A percentile compares a stretch with the other conserved stretches of the same genome.
Evolutionary conservation across 2,329 filamentous ascomycete genomes (phyloP).

Genomic region (Aurifilum marmelostoma): DNA sequence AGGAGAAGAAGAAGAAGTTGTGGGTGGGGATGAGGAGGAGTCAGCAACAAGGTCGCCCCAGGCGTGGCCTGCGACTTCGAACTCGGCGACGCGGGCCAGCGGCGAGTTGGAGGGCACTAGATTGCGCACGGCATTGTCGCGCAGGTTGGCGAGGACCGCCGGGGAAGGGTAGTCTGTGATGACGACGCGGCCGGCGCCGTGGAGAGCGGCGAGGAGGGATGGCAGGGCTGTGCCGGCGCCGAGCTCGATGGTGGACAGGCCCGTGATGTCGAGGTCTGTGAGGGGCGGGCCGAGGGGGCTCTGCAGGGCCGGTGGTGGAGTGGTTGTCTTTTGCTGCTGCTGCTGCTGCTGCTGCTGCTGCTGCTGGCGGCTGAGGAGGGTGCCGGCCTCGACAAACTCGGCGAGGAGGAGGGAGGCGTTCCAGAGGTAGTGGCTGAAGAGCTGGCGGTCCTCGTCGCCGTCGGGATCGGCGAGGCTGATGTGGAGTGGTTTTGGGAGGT

Average conservation of each 20-base stretch:
- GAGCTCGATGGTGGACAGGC: constrained; percentile 62
- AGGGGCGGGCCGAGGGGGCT: constrained; percentile 26
- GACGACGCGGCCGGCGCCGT: constrained; percentile 54
- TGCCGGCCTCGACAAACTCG: constrained; percentile 57
- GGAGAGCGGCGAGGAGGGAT: constrained; percentile 51
- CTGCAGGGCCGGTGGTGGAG: not conserved
- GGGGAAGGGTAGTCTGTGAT: constrained; percentile 71
- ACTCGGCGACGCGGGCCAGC: constrained; percentile 33
- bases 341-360: too few species aligned
- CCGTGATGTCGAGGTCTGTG: constrained; percentile 51
- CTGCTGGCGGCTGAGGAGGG: constrained; percentile 40
- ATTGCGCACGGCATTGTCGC: constrained; percentile 60
- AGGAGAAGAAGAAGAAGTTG: constrained; percentile 34
- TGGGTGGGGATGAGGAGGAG: not conserved
- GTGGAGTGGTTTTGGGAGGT: constrained; percentile 48
- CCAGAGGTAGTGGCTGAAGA: constrained; percentile 77
- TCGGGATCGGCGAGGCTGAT: constrained; percentile 53
- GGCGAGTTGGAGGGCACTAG: constrained; percentile 43
- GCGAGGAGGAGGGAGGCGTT: constrained; percentile 64
- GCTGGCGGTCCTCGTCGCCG: constrained; percentile 55
- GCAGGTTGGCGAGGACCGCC: constrained; percentile 61
- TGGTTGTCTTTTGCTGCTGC: not conserved
- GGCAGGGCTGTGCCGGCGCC: constrained; percentile 67
- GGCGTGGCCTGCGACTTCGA: constrained; percentile 61
- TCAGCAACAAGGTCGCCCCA: constrained; percentile 62